phyloP scores from a whole-genome alignment of 805 yeast species.

The Wickerhamiella musiphila region DNA sequence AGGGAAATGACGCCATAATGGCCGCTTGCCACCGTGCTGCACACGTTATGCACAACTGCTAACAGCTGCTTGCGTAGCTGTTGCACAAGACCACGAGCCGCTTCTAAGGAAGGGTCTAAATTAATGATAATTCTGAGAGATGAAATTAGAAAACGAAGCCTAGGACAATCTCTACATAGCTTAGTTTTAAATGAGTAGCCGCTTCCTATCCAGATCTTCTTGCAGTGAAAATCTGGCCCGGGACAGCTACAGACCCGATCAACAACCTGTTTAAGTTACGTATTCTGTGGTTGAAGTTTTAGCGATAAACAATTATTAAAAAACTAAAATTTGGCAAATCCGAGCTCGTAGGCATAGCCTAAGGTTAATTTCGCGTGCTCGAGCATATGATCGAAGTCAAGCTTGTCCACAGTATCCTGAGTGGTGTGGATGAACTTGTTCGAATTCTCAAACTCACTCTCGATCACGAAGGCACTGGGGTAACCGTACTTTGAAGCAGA shows the following conservation, averaged over 20 bases:
- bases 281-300: background rate
- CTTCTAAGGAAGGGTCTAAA: too few relatives aligned
- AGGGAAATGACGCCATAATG: too few relatives aligned
- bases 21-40: too few relatives aligned
- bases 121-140: too few relatives aligned
- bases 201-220: background rate
- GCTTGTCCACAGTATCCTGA: conserved; percentile 63
- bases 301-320: background rate
- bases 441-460: conserved; percentile 45
- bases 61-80: too few relatives aligned
- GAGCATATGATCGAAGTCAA: conserved; percentile 59
- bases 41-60: too few relatives aligned
- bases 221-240: too few relatives aligned
- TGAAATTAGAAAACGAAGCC: too few relatives aligned
- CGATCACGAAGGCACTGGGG: conserved; percentile 73
- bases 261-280: too few relatives aligned
- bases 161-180: too few relatives aligned
- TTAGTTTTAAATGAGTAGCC: background rate
- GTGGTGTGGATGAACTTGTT: conserved; percentile 62
- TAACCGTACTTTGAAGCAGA: conserved; percentile 69
- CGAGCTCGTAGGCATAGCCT: conserved; percentile 59
- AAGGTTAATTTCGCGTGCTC: conserved; percentile 68
- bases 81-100: too few relatives aligned
- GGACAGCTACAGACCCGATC: too few relatives aligned
- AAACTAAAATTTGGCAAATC: conserved; percentile 10